phyloP scores from a whole-genome alignment of 176 grass and related monocot species.

The Cenchrus purpureus region DNA sequence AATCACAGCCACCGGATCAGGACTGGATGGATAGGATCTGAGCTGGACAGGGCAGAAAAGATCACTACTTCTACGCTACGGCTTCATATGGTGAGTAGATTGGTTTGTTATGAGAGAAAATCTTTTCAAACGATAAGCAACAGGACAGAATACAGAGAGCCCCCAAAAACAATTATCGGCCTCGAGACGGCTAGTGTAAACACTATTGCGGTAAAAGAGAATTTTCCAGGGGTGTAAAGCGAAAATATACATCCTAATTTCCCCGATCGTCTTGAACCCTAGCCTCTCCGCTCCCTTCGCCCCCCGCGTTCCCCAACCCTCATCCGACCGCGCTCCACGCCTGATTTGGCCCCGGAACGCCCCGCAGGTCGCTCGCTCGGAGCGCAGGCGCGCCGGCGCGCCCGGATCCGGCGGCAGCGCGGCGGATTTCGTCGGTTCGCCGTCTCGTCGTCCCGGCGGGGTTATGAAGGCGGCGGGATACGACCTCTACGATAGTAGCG shows the following conservation, averaged over 20 bases:
- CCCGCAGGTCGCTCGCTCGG: neutral
- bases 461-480: constrained; percentile 64
- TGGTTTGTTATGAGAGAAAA: too few relatives aligned
- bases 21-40: too few relatives aligned
- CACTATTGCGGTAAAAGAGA: neutral
- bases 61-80: too few relatives aligned
- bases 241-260: constrained; percentile 25
- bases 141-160: neutral
- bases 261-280: constrained; percentile 50
- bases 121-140: too few relatives aligned
- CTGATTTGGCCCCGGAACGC: neutral
- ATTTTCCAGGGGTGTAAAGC: neutral
- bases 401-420: constrained; percentile 19
- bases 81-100: too few relatives aligned
- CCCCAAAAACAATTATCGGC: neutral
- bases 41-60: too few relatives aligned
- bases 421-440: constrained; percentile 24
- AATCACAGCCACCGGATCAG: too few relatives aligned
- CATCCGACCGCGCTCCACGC: constrained; percentile 1
- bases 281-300: constrained; percentile 24
- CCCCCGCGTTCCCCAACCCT: constrained; percentile 41
- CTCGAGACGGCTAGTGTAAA: too few relatives aligned
- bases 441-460: constrained; percentile 3
- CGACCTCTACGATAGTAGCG: constrained; percentile 76
- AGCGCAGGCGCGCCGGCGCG: neutral